Evolutionary conservation across 768 basidiomycete species (phyloP).

Genomic region (Kwoniella bestiolae): DNA sequence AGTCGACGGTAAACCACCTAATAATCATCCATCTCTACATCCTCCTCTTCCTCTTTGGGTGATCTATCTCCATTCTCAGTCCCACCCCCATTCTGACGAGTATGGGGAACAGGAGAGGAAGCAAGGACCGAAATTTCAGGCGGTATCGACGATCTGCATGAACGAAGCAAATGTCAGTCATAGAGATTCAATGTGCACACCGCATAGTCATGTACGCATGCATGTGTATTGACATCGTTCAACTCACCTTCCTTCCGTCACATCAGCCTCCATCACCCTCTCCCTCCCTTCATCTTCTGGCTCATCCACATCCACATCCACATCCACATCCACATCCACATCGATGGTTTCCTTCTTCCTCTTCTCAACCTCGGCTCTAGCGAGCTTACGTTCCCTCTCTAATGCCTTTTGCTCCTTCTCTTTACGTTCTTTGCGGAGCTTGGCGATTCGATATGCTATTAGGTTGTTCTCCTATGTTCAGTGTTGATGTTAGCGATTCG

Average conservation of each 20-base stretch:
- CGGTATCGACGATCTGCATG: too few species aligned
- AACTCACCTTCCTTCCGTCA: too few species aligned
- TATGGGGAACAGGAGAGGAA: not conserved
- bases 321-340: conserved; percentile 4
- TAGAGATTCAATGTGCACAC: too few species aligned
- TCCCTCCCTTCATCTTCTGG: not conserved
- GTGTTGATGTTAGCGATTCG: too few species aligned
- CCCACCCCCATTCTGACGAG: not conserved
- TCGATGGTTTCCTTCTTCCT: not conserved
- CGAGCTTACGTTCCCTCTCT: not conserved
- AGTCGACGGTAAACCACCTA: conserved; percentile 1
- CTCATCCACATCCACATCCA: not conserved
- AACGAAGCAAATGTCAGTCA: too few species aligned
- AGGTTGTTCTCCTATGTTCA: conserved; percentile 40
- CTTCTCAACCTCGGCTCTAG: not conserved
- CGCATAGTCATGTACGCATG: too few species aligned
- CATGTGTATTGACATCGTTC: too few species aligned
- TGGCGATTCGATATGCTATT: conserved; percentile 30
- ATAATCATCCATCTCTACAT: conserved; percentile 24
- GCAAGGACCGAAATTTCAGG: too few species aligned
- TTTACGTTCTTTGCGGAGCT: conserved; percentile 13
- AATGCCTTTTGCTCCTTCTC: not conserved
- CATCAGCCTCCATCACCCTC: too few species aligned
- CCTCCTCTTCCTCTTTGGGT: conserved; percentile 3
- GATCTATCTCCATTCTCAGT: not conserved